These are phyloP conservation scores for Caryopteris hybrid DNA, from an alignment of 305 asterid genomes.

Conservation along the genomic window DNA sequence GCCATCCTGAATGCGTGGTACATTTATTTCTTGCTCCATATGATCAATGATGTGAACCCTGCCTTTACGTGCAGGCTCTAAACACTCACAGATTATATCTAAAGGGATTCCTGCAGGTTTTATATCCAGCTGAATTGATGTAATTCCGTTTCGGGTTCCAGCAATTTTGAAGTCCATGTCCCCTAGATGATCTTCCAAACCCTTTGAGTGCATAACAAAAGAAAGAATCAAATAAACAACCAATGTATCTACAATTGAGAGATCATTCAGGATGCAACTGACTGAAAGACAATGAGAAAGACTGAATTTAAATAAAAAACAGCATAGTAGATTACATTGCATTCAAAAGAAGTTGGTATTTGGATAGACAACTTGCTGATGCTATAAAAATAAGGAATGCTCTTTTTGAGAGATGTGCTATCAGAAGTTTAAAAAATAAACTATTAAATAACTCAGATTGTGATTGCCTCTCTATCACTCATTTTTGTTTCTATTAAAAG, in stretches of 20 bases:
- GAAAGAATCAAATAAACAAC: background rate
- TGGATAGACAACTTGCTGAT: background rate
- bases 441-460: background rate
- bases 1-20: constrained; percentile 75
- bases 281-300: background rate
- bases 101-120: constrained; percentile 98
- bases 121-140: constrained; percentile 95
- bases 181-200: constrained; percentile 98
- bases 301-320: background rate
- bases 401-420: background rate
- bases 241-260: background rate
- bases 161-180: constrained; percentile 99
- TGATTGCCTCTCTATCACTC: background rate
- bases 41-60: constrained; percentile 83
- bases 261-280: background rate
- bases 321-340: background rate
- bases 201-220: constrained; percentile 37
- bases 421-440: background rate
- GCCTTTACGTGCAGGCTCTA: constrained; percentile 78
- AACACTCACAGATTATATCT: constrained; percentile 75
- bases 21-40: constrained; percentile 80
- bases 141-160: constrained; percentile 88
- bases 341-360: background rate
- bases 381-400: background rate
- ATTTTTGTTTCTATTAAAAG: background rate